phyloP scores from a whole-genome alignment of 202 grass and related monocot genomes.

The Dendrocalamus latiflorus region DNA sequence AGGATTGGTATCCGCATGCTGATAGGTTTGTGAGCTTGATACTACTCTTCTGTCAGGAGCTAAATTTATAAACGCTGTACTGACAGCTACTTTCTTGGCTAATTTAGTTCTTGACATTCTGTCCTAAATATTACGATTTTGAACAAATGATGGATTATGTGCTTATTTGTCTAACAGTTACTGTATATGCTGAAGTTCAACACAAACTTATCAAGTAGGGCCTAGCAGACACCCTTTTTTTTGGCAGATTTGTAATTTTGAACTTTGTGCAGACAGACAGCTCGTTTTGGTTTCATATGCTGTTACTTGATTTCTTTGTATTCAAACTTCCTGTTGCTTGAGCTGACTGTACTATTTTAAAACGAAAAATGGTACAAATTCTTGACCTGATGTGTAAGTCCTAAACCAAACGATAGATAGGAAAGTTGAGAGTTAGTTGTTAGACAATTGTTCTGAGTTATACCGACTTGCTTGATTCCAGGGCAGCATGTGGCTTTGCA shows the following conservation, averaged over 20 bases:
- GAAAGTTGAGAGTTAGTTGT: neutral
- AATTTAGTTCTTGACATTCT: neutral
- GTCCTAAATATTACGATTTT: too few species aligned
- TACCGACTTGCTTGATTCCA: slow-evolving; percentile 29
- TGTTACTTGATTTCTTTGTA: neutral
- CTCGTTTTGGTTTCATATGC: neutral
- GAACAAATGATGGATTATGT: too few species aligned
- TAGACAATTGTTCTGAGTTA: slow-evolving; percentile 15
- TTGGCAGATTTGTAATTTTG: neutral
- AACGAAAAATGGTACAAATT: neutral
- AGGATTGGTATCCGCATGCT: slow-evolving; percentile 97
- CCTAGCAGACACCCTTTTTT: neutral
- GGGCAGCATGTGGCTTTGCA: slow-evolving; percentile 95
- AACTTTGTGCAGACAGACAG: neutral
- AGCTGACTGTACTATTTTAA: neutral
- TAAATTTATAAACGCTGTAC: slow-evolving; percentile 11
- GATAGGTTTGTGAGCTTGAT: slow-evolving; percentile 60
- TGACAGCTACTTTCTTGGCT: neutral
- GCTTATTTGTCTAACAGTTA: neutral
- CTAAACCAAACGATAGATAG: neutral
- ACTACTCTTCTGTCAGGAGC: slow-evolving; percentile 19
- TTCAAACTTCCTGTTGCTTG: neutral
- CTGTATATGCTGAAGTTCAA: neutral
- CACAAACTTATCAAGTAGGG: neutral
- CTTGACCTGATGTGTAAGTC: neutral